Percentiles rank a stretch among this genome's conserved stretches.
phyloP scores from a whole-genome alignment of 2,329 filamentous ascomycete species.

The Xylariaceae sp. region DNA sequence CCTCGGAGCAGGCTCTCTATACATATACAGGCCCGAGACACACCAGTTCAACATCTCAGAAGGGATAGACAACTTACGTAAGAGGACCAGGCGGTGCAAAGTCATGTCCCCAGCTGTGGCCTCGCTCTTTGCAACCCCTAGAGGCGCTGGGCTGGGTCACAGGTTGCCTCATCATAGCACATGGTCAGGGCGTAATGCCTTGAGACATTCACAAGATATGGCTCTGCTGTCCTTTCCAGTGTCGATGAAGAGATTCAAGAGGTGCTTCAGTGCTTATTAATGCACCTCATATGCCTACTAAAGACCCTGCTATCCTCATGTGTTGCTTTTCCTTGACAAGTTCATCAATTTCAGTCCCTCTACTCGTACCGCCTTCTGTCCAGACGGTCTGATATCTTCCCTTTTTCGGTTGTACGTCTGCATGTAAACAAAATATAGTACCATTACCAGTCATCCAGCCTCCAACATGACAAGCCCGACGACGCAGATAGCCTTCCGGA shows the following conservation, averaged over 20 bases:
- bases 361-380: background rate
- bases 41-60: background rate
- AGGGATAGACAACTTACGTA: conserved; percentile 8
- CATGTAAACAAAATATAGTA: background rate
- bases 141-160: conserved; percentile 14
- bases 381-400: no score
- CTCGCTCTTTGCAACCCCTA: conserved; percentile 12
- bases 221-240: no score
- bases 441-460: background rate
- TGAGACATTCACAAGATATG: conserved; percentile 9
- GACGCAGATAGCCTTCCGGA: conserved; percentile 57
- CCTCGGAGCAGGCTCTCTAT: no score
- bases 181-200: conserved; percentile 9
- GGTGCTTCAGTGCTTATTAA: no score
- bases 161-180: conserved; percentile 8
- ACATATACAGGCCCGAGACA: background rate
- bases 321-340: no score
- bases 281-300: no score
- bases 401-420: no score
- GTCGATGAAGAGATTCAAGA: no score
- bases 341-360: background rate
- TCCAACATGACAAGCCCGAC: conserved; percentile 36
- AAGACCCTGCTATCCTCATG: no score
- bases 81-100: conserved; percentile 2
- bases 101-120: conserved; percentile 9